Evolutionary conservation across 129 eudicot species (phyloP).

Genomic region (Glebionis coronaria): DNA sequence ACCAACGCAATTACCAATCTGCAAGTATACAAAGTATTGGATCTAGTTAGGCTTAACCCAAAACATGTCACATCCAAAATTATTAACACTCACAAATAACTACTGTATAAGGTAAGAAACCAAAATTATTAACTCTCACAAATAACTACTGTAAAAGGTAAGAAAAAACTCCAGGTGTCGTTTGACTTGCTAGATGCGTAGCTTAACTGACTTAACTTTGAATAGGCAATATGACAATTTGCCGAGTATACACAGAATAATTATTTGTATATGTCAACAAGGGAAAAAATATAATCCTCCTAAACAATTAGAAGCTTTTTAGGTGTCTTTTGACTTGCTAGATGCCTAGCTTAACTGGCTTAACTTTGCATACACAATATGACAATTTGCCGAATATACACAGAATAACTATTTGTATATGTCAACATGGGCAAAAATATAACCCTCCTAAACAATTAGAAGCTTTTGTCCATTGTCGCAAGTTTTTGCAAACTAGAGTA

Average conservation of each 20-base stretch:
- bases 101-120: no score
- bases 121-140: no score
- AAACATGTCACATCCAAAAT: no score
- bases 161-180: not conserved
- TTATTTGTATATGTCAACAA: not conserved
- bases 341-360: no score
- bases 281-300: not conserved
- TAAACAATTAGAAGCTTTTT: not conserved
- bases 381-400: no score
- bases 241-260: no score
- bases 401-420: not conserved
- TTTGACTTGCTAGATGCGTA: no score
- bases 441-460: not conserved
- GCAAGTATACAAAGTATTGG: slow-evolving; percentile 14
- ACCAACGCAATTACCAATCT: slow-evolving; percentile 98
- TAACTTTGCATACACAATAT: no score
- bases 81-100: no score
- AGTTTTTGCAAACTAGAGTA: not conserved
- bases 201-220: no score
- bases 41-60: not conserved
- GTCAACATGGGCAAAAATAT: not conserved
- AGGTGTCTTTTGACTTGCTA: not conserved
- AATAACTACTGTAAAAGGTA: no score
- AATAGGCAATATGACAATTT: no score
- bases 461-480: not conserved